phyloP scores from a whole-genome alignment of 2,329 filamentous ascomycete species.

The Colletotrichum phormii region DNA sequence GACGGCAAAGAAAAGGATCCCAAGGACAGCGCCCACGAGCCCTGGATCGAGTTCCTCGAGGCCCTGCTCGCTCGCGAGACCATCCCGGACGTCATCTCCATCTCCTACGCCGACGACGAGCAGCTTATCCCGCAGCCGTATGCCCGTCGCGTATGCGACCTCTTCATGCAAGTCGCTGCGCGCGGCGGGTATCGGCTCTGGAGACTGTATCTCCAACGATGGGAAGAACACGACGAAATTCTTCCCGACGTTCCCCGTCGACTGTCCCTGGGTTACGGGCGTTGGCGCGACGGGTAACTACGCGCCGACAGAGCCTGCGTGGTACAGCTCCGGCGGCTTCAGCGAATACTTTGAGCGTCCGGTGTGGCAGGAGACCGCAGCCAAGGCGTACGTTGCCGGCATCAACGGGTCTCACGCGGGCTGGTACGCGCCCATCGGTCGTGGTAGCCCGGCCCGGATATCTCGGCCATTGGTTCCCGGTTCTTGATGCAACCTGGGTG shows the following conservation, averaged over 20 bases:
- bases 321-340: constrained; percentile 56
- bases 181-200: constrained; percentile 14
- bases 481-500: constrained; percentile 49
- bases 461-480: constrained; percentile 64
- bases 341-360: constrained; percentile 58
- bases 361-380: constrained; percentile 52
- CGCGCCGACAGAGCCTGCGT: constrained; percentile 50
- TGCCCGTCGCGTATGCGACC: constrained; percentile 45
- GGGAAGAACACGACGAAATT: constrained; percentile 66
- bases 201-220: constrained; percentile 63
- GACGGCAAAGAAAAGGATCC: neutral
- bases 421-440: constrained; percentile 56
- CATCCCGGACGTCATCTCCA: constrained; percentile 49
- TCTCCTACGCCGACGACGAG: constrained; percentile 50
- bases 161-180: constrained; percentile 48
- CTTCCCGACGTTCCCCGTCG: constrained; percentile 63
- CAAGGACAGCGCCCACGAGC: constrained; percentile 42
- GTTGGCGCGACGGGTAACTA: constrained; percentile 44
- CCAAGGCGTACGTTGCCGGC: constrained; percentile 50
- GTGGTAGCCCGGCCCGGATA: constrained; percentile 61
- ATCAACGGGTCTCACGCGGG: constrained; percentile 56
- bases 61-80: constrained; percentile 42
- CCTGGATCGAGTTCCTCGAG: constrained; percentile 44
- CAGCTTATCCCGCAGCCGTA: constrained; percentile 45
- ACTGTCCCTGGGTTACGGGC: constrained; percentile 49